Evolutionary conservation across 139 green algal genomes (phyloP), one percentile per base, ranked within the genome.

Genomic region (Tetraselmis striata): DNA sequence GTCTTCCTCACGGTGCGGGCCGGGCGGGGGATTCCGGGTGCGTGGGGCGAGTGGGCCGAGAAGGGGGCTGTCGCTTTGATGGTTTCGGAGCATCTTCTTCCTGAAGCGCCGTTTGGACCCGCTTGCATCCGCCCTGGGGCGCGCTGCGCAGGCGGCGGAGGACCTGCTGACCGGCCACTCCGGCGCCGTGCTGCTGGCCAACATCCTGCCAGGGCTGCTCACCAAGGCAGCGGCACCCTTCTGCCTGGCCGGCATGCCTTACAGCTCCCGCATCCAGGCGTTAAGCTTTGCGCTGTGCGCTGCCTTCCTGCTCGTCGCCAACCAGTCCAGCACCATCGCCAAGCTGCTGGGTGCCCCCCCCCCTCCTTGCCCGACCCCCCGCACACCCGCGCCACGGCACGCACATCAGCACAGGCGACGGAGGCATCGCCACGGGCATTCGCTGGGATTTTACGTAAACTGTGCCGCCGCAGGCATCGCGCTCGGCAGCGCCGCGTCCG

Each of bases 1-100:
- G 79, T 83, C 1, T 83, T 83, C 45, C 59, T 83, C 28, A 78
- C 79, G n/a, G 45, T 67, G 45, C 5, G 45, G n/a, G n/a, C n/a
- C n/a, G n/a, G n/a, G n/a, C n/a, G n/a, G n/a, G n/a, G n/a, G n/a
- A n/a, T n/a, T n/a, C n/a, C n/a, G n/a, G n/a, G n/a, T n/a, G n/a
- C n/a, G n/a, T n/a, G n/a, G n/a, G n/a, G n/a, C n/a, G n/a, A n/a
- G n/a, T n/a, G n/a, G n/a, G n/a, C n/a, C n/a, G n/a, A n/a, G n/a
- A n/a, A n/a, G n/a, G n/a, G n/a, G n/a, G n/a, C n/a, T n/a, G n/a
- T n/a, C n/a, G n/a, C n/a, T n/a, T n/a, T n/a, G n/a, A n/a, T n/a
- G n/a, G n/a, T n/a, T n/a, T n/a, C n/a, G n/a, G n/a, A n/a, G n/a
- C n/a, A n/a, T n/a, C n/a, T n/a, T n/a, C n/a, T n/a, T n/a, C n/a